phyloP scores from a whole-genome alignment of 352 stramenopile species.

The Pythium grandisporangium region DNA sequence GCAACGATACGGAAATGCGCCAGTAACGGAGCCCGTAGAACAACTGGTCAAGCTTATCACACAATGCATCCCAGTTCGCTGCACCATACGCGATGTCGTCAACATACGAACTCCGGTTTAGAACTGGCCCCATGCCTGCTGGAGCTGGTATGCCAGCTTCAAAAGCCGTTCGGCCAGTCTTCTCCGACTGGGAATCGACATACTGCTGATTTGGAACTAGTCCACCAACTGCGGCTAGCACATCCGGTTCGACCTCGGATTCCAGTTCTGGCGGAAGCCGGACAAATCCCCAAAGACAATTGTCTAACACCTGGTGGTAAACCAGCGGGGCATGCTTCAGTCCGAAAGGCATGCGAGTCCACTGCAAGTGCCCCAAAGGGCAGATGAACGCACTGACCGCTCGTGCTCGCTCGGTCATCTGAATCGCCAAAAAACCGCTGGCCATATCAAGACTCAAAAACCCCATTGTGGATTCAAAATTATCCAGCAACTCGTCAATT shows the following conservation, averaged over 20 bases:
- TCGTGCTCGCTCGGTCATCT: conserved; percentile 6
- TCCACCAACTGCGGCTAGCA: conserved; percentile 3
- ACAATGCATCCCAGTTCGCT: background rate
- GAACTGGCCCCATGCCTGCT: background rate
- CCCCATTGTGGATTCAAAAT: conserved; percentile 11
- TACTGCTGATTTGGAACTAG: no score
- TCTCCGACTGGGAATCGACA: no score
- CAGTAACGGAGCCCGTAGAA: conserved; percentile 14
- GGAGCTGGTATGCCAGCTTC: conserved; percentile 3
- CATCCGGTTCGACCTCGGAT: conserved; percentile 5
- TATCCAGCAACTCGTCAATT: conserved; percentile 6
- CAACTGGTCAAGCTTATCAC: conserved; percentile 1
- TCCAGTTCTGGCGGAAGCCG: background rate
- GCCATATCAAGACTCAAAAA: conserved; percentile 8
- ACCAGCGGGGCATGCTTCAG: conserved; percentile 10
- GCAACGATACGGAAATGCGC: conserved; percentile 6
- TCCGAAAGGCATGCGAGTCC: conserved; percentile 9
- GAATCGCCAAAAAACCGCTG: conserved; percentile 10
- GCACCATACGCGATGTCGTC: conserved; percentile 7
- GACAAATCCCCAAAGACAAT: conserved; percentile 6
- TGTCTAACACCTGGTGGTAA: conserved; percentile 14
- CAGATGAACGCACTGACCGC: conserved; percentile 8
- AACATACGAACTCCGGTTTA: conserved; percentile 6
- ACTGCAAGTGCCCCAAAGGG: conserved; percentile 13
- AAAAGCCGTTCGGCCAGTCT: no score